Evolutionary conservation across 1,139 yeast genomes (phyloP), one percentile per base, ranked within the genome.

Genomic region (Taphrina populina): DNA sequence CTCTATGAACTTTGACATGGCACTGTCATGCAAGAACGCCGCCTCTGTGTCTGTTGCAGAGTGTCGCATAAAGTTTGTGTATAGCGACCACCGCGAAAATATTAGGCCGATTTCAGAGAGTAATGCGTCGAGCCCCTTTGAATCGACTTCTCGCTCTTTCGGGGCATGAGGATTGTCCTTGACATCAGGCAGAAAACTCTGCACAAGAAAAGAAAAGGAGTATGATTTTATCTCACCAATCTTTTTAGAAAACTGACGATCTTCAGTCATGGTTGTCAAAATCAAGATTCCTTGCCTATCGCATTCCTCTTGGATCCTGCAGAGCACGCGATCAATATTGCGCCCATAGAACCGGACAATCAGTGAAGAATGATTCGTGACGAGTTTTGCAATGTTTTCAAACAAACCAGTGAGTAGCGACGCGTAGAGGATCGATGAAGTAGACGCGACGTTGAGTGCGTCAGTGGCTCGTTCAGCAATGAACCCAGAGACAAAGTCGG

Each of bases 231-330:
- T 76, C 44, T 44, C 49, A 17, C 39, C 29, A 7, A 58, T 19
- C 34, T 52, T 53, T 10, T 79, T 75, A 34, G 76, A 80, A 8
- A 88, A 67, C 37, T 84, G 74, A 60, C 87, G 77, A 47, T 79
- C 76, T 62, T 87, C 96, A 73, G 83, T 81, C 66, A 88, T 88
- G 0, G 95, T 87, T 67, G 92, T 97, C 57, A 87, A 75, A 8
- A 92, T 84, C 46, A 92, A 73, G 0, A 95, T 95, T 21, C 94
- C 84, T 66, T 92, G 98, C 11, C 90, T 76, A 66, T 92, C 98
- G 19, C 95, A 84, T 66, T 92, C 98, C 58, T 79, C 75, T 68
- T 92, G 95, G 32, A 92, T 83, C 57, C 79, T 79, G 24, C 77
- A 80, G 62, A 90, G 76, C 3, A 90, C 90, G 46, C 75, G 76